Conservation (phyloP, 106 monocot genomes). For the Ottelia alismoides region DNA sequence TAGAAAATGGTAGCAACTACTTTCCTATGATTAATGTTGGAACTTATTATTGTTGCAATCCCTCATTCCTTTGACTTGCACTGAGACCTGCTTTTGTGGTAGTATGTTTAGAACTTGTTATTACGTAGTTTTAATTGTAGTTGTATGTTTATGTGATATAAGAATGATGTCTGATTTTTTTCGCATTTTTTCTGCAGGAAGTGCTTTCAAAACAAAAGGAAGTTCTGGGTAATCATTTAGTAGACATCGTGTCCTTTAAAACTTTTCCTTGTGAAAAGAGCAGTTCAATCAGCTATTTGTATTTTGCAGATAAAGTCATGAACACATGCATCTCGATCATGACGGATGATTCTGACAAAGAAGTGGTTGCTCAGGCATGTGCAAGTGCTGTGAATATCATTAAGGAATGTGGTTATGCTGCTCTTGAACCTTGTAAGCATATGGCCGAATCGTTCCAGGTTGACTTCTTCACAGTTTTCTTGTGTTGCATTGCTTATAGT, state of each 20-base stretch:
- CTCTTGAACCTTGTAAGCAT: constrained; percentile 54
- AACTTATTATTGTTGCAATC: too few relatives aligned
- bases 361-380: constrained; percentile 96
- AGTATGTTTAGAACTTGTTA: too few relatives aligned
- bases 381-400: constrained; percentile 55
- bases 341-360: constrained; percentile 90
- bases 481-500: background rate
- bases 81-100: too few relatives aligned
- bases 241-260: too few relatives aligned
- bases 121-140: too few relatives aligned
- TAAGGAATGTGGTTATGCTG: constrained; percentile 53
- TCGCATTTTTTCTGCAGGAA: constrained; percentile 47
- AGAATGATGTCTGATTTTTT: too few relatives aligned
- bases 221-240: constrained; percentile 39
- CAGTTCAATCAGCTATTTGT: background rate
- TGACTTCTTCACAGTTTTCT: too few relatives aligned
- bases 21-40: too few relatives aligned
- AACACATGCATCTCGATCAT: constrained; percentile 74
- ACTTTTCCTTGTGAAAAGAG: too few relatives aligned
- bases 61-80: too few relatives aligned
- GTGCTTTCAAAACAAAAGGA: constrained; percentile 66
- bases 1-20: too few relatives aligned
- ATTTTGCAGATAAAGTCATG: constrained; percentile 57
- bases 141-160: too few relatives aligned
- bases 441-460: background rate